Conservation (phyloP, 345 rosid species). For the Noccaea bulbosa region DNA sequence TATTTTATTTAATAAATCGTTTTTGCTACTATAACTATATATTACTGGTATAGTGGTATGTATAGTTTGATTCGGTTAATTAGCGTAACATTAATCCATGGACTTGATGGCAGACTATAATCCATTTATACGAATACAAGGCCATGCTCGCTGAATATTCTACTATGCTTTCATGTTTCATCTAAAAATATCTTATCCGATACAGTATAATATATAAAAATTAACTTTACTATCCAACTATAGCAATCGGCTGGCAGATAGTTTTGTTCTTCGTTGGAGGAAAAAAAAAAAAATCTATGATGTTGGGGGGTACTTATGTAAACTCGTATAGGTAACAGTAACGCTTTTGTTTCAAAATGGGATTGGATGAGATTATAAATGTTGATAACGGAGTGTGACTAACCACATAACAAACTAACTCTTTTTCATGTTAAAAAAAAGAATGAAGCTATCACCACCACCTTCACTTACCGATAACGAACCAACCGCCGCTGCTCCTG, state of each 20-base stretch:
- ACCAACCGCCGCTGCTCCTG: slow-evolving; percentile 32
- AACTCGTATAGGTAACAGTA: not conserved
- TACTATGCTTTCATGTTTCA: not conserved
- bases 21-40: not conserved
- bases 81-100: not conserved
- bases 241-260: not conserved
- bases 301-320: slow-evolving; percentile 20
- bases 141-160: not conserved
- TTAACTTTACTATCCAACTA: not conserved
- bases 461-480: slow-evolving; percentile 50
- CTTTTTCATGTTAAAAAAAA: slow-evolving; percentile 42
- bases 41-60: not conserved
- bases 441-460: slow-evolving; percentile 48
- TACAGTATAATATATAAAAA: not conserved
- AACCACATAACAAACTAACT: slow-evolving; percentile 33
- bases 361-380: slow-evolving; percentile 37
- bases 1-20: not conserved
- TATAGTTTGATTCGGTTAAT: not conserved
- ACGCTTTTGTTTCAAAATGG: slow-evolving; percentile 22
- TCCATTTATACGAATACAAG: not conserved
- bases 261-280: not conserved
- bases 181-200: not conserved
- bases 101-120: not conserved
- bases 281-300: not conserved
- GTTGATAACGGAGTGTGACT: slow-evolving; percentile 30